These are phyloP conservation scores for Rhizophora mangle DNA, from an alignment of 345 rosid species.

Conservation along the genomic window DNA sequence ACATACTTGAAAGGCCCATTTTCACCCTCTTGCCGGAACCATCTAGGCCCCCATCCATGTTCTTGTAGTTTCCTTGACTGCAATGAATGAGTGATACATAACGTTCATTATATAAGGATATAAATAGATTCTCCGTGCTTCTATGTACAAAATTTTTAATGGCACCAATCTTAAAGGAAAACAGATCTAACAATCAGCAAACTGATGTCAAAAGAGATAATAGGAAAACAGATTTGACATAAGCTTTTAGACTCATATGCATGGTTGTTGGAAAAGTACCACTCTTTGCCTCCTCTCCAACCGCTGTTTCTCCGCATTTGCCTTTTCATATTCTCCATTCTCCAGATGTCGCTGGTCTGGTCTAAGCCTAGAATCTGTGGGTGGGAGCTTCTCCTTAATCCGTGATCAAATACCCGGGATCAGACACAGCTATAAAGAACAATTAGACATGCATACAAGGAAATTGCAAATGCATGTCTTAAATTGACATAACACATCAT, in stretches of 20 bases:
- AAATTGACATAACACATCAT: conserved; percentile 30
- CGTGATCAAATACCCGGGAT: conserved; percentile 60
- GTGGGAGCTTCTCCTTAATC: conserved; percentile 95
- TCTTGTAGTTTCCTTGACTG: conserved; percentile 90
- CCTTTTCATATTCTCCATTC: conserved; percentile 97
- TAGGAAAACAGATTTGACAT: too few relatives aligned
- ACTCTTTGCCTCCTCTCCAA: conserved; percentile 90
- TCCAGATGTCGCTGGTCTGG: conserved; percentile 96
- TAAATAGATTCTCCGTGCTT: background rate
- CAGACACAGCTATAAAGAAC: conserved; percentile 46
- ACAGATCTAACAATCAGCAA: too few relatives aligned
- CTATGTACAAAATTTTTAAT: too few relatives aligned
- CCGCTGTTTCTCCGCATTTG: conserved; percentile 86
- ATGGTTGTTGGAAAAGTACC: conserved; percentile 38
- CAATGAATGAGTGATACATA: background rate
- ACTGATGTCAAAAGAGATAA: too few relatives aligned
- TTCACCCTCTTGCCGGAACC: conserved; percentile 65
- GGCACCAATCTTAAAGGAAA: too few relatives aligned
- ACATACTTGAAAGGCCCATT: conserved; percentile 53
- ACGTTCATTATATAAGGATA: background rate
- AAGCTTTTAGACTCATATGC: background rate
- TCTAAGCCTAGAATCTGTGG: conserved; percentile 92
- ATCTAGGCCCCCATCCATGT: conserved; percentile 87
- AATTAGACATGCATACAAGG: conserved; percentile 40
- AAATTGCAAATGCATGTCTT: conserved; percentile 23